Evolutionary conservation across 2,329 filamentous ascomycete species (phyloP).

Genomic region (Seiridium cupressi): DNA sequence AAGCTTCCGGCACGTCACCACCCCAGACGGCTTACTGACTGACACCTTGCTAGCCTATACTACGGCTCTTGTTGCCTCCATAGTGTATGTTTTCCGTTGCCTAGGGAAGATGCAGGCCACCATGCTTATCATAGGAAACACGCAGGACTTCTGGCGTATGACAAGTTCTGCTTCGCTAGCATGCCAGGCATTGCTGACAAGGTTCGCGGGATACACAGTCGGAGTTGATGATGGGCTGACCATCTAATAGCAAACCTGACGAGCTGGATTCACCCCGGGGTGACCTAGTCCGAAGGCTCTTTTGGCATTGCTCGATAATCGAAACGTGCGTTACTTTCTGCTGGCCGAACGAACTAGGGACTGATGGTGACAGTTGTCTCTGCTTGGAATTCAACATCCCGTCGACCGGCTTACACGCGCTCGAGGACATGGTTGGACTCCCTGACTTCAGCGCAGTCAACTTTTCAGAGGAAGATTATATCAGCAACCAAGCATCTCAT

Average conservation of each 20-base stretch:
- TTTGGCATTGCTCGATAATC: conserved; percentile 57
- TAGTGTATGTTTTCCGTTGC: conserved; percentile 35
- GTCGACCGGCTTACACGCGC: conserved; percentile 49
- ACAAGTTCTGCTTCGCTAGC: conserved; percentile 53
- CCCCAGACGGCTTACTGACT: conserved; percentile 1
- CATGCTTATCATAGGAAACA: background rate
- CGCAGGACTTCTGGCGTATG: conserved; percentile 60
- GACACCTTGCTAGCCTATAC: conserved; percentile 40
- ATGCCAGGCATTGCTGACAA: conserved; percentile 54
- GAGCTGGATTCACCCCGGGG: conserved; percentile 45
- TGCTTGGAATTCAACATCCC: conserved; percentile 59
- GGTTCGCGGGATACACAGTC: conserved; percentile 31
- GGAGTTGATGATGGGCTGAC: conserved; percentile 10
- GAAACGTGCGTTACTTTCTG: conserved; percentile 40
- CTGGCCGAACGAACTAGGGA: conserved; percentile 15
- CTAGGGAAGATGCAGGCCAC: background rate
- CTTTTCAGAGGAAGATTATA: conserved; percentile 44
- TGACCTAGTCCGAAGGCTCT: conserved; percentile 52
- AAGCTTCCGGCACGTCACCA: conserved; percentile 18
- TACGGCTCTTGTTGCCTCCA: conserved; percentile 51
- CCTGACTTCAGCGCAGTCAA: conserved; percentile 47
- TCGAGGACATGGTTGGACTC: conserved; percentile 53
- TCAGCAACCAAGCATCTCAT: conserved; percentile 48
- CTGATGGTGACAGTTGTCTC: conserved; percentile 38
- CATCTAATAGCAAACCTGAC: conserved; percentile 30